phyloP scores from a whole-genome alignment of 495 filamentous ascomycete genomes.

The Poronia punctata region DNA sequence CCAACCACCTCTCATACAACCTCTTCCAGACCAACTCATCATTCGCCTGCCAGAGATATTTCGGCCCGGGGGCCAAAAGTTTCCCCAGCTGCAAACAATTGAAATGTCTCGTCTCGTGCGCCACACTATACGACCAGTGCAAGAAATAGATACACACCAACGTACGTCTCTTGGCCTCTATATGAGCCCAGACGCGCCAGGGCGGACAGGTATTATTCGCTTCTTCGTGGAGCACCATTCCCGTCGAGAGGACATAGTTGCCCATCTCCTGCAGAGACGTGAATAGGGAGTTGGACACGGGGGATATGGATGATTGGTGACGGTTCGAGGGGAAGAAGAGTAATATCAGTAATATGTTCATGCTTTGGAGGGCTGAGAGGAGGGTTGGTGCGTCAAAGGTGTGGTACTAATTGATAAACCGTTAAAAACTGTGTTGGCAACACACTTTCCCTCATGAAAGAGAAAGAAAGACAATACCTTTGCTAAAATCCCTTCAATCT shows the following conservation, averaged over 20 bases:
- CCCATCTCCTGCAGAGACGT: conserved; percentile 22
- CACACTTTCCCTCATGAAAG: not conserved
- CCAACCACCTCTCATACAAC: conserved; percentile 30
- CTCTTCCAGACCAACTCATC: conserved; percentile 30
- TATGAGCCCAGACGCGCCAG: conserved; percentile 32
- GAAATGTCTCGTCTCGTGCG: conserved; percentile 26
- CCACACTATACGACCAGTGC: conserved; percentile 35
- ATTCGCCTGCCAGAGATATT: conserved; percentile 34
- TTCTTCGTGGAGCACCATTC: conserved; percentile 33
- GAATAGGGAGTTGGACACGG: conserved; percentile 19
- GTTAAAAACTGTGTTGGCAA: no score
- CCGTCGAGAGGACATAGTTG: conserved; percentile 22
- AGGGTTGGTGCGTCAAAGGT: conserved; percentile 26
- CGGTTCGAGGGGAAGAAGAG: conserved; percentile 26
- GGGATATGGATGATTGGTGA: conserved; percentile 9
- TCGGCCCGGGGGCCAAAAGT: conserved; percentile 31
- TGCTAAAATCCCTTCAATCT: conserved; percentile 23
- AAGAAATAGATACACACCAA: conserved; percentile 26
- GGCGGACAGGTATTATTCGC: conserved; percentile 15
- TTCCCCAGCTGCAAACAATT: conserved; percentile 32
- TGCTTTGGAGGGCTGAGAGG: conserved; percentile 30
- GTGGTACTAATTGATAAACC: conserved; percentile 15
- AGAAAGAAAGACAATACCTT: not conserved
- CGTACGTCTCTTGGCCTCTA: conserved; percentile 34
- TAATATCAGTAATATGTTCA: conserved; percentile 33